A percentile compares a stretch with the other conserved stretches of the same genome.
Evolutionary conservation across 768 basidiomycete genomes (phyloP).

Genomic region (Cystofilobasidium macerans): DNA sequence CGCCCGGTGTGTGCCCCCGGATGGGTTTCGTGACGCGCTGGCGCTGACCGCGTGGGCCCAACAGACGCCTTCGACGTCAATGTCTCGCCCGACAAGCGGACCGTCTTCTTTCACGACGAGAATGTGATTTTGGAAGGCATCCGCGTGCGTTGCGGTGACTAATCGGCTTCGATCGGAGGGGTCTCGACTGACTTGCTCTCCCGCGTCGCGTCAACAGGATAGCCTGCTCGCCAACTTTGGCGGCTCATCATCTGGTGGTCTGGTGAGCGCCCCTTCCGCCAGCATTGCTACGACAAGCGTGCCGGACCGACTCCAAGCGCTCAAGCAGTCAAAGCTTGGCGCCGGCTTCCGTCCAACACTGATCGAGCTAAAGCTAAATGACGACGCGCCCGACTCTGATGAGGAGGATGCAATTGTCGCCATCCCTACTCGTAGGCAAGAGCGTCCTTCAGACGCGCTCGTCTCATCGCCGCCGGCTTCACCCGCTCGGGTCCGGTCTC

Average conservation of each 20-base stretch:
- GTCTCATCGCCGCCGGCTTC: too few relatives aligned
- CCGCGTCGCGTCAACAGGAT: neutral
- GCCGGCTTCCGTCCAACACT: neutral
- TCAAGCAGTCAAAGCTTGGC: neutral
- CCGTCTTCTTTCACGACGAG: conserved; percentile 82
- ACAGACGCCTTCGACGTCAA: conserved; percentile 80
- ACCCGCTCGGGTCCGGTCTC: neutral
- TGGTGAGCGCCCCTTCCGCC: neutral
- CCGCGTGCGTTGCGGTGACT: conserved; percentile 46
- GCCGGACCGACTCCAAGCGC: neutral
- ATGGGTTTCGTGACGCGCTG: neutral
- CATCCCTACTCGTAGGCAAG: too few relatives aligned
- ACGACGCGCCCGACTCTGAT: neutral
- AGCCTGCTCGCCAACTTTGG: neutral
- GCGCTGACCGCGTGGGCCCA: too few relatives aligned
- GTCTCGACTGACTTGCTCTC: neutral
- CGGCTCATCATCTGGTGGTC: neutral
- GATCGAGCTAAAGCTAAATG: neutral
- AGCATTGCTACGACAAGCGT: neutral
- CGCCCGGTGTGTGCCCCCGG: conserved; percentile 50
- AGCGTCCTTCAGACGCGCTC: too few relatives aligned
- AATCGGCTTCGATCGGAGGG: neutral
- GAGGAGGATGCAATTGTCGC: neutral
- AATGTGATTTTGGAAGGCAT: conserved; percentile 62
- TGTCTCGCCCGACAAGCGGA: conserved; percentile 93